Evolutionary conservation across 2,329 filamentous ascomycete species (phyloP).

Genomic region (Plectosphaerella sp.): DNA sequence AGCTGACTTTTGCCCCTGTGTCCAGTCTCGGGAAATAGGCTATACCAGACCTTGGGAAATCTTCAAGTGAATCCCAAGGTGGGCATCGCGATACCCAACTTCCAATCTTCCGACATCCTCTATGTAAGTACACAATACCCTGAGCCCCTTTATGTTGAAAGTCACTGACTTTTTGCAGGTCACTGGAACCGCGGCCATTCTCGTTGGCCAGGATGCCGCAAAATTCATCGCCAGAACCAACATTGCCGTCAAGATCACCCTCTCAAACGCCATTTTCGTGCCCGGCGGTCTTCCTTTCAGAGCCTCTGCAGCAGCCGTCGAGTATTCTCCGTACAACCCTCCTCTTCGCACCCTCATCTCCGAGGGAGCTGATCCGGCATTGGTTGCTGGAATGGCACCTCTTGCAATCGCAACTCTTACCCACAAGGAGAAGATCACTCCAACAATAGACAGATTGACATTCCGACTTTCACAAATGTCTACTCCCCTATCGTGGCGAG

Average conservation of each 20-base stretch:
- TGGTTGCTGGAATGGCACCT: background rate
- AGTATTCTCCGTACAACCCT: slow-evolving; percentile 76
- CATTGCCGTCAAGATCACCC: slow-evolving; percentile 64
- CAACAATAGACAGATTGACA: slow-evolving; percentile 61
- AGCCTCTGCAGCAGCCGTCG: slow-evolving; percentile 40
- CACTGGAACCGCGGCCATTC: slow-evolving; percentile 63
- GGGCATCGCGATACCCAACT: slow-evolving; percentile 71
- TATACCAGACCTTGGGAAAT: slow-evolving; percentile 84
- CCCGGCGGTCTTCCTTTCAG: slow-evolving; percentile 63
- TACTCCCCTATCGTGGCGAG: slow-evolving; percentile 40
- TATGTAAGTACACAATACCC: slow-evolving; percentile 37
- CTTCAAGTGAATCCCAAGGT: slow-evolving; percentile 60
- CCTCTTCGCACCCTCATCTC: slow-evolving; percentile 58
- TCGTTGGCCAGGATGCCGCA: slow-evolving; percentile 60
- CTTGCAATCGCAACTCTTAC: slow-evolving; percentile 37
- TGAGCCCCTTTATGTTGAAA: background rate
- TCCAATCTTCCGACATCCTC: slow-evolving; percentile 65
- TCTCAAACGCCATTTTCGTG: slow-evolving; percentile 60
- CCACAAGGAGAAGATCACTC: slow-evolving; percentile 56
- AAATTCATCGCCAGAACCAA: slow-evolving; percentile 63
- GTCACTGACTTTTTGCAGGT: slow-evolving; percentile 21
- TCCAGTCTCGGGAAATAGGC: slow-evolving; percentile 68
- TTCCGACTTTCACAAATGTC: slow-evolving; percentile 29
- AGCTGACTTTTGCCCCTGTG: background rate
- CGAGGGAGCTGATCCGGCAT: slow-evolving; percentile 39